Conservation (phyloP, 1,139 yeast species). For the Williopsis jadinii region DNA sequence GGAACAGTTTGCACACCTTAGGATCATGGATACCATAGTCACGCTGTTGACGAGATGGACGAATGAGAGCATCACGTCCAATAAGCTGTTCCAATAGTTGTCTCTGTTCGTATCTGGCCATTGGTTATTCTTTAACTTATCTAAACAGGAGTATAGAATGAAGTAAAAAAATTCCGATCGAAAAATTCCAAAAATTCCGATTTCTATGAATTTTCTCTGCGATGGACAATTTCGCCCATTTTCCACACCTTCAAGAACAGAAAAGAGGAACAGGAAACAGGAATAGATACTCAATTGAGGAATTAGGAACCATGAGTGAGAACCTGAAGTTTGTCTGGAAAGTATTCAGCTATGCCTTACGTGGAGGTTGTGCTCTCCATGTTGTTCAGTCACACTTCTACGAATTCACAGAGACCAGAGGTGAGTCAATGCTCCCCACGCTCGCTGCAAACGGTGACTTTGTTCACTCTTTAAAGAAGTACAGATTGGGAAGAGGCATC, state of each 20-base stretch:
- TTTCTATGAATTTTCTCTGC: neutral
- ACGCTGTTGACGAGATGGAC: slow-evolving; percentile 19
- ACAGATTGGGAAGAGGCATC: slow-evolving; percentile 38
- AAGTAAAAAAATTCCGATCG: neutral
- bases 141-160: neutral
- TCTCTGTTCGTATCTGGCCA: slow-evolving; percentile 67
- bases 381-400: slow-evolving; percentile 58
- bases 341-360: slow-evolving; percentile 27
- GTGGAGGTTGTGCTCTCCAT: slow-evolving; percentile 67
- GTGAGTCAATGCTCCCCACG: slow-evolving; percentile 95
- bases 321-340: slow-evolving; percentile 14
- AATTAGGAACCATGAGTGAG: slow-evolving; percentile 8
- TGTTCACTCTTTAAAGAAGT: slow-evolving; percentile 69
- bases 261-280: too few relatives aligned
- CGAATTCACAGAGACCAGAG: slow-evolving; percentile 78
- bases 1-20: slow-evolving; percentile 68
- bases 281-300: too few relatives aligned
- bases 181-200: neutral
- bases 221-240: too few relatives aligned
- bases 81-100: slow-evolving; percentile 72
- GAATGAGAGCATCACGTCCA: slow-evolving; percentile 56
- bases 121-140: neutral
- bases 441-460: slow-evolving; percentile 67
- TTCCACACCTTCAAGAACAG: too few relatives aligned
- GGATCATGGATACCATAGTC: slow-evolving; percentile 46